Conservation (phyloP, 176 grass and related monocot species). For the Oropetium thomaeum region DNA sequence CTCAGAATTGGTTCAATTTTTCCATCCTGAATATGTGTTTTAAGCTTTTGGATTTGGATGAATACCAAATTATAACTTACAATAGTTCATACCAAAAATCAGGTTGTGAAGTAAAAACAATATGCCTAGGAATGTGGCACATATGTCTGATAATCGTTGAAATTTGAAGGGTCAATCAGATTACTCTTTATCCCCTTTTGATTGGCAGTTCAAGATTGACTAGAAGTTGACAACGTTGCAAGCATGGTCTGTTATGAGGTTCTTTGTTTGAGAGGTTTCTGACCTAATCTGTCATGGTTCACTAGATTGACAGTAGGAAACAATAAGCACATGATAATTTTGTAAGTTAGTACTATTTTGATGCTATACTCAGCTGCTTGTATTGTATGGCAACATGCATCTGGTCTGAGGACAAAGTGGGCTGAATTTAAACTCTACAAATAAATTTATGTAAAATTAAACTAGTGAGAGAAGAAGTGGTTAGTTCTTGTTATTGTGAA, state of each 20-base stretch:
- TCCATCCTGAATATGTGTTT: neutral
- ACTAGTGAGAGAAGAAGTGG: neutral
- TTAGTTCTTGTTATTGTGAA: neutral
- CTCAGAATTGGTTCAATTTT: neutral
- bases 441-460: conserved; percentile 8
- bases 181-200: neutral
- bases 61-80: neutral
- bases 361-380: neutral
- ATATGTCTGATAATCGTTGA: neutral
- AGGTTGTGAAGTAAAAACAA: neutral
- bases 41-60: neutral
- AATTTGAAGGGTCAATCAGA: neutral
- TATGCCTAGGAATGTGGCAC: neutral
- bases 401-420: neutral
- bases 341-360: neutral
- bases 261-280: conserved; percentile 8
- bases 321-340: conserved; percentile 5
- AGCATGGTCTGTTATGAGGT: neutral
- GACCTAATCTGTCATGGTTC: neutral
- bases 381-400: neutral
- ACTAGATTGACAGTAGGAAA: conserved; percentile 1
- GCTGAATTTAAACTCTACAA: neutral
- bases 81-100: neutral
- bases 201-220: neutral
- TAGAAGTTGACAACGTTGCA: neutral